A percentile compares a stretch with the other conserved stretches of the same genome.
phyloP scores from a whole-genome alignment of 2,329 filamentous ascomycete genomes.

The Saccharata proteae region DNA sequence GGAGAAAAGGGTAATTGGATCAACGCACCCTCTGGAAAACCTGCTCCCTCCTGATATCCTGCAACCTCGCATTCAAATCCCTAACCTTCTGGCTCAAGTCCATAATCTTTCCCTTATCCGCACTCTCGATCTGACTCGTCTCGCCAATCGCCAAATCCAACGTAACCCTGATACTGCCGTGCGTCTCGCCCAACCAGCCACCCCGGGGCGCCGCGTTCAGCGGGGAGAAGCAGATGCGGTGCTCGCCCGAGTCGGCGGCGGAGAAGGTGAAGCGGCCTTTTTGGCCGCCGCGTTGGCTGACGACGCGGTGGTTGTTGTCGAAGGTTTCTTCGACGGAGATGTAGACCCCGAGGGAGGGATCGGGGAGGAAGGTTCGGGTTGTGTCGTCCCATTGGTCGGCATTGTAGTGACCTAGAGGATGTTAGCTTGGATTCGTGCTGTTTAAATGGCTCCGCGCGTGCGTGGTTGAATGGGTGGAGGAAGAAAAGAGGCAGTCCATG shows the following conservation, averaged over 20 bases:
- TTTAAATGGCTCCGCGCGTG: background rate
- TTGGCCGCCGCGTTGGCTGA: conserved; percentile 63
- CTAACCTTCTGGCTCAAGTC: conserved; percentile 79
- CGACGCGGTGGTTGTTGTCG: conserved; percentile 93
- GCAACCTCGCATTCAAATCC: conserved; percentile 76
- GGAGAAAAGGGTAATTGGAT: background rate
- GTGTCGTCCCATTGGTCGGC: conserved; percentile 74
- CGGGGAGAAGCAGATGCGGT: conserved; percentile 89
- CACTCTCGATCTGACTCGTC: conserved; percentile 84
- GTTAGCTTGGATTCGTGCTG: no score
- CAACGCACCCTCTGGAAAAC: conserved; percentile 77
- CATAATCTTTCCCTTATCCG: conserved; percentile 84
- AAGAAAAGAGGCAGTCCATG: background rate
- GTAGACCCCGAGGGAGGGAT: conserved; percentile 67
- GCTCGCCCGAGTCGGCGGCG: conserved; percentile 86
- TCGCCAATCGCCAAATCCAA: conserved; percentile 91
- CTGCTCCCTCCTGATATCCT: conserved; percentile 87
- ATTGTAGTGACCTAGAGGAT: conserved; percentile 57
- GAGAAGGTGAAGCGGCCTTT: conserved; percentile 90
- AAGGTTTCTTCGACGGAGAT: conserved; percentile 96
- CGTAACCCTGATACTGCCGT: conserved; percentile 69
- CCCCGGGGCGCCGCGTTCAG: conserved; percentile 56
- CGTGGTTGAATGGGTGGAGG: background rate
- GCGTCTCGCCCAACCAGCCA: conserved; percentile 59
- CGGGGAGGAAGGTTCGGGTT: conserved; percentile 54